Evolutionary conservation across 306 rosid genomes (phyloP), one percentile per base, ranked within the genome.

Genomic region (Ammopiptanthus mongolicus): DNA sequence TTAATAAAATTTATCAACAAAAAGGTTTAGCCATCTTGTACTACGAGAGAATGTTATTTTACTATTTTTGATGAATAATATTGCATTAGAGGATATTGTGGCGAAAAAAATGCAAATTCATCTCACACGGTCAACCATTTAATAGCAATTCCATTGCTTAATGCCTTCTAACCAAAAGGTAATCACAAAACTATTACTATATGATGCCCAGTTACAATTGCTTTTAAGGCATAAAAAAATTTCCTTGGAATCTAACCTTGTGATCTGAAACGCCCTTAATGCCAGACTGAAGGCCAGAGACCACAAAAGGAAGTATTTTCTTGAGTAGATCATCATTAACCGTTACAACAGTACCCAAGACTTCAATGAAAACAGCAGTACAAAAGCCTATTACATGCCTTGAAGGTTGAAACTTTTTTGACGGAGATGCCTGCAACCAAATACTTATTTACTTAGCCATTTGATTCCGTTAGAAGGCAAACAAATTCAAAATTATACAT

Each of bases 301-400:
- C 65, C 61, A 87, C 88, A 71, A 91, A 93, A 39, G 97, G 88
- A 80, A 85, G 89, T 83, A 91, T 86, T 79, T 85, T 88, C 80
- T 81, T 87, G 62, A 95, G 87, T 59, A 91, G 62, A 80, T 86
- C 87, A 79, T 88, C 89, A 59, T 84, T 71, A 63, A 90, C 72
- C 3, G 82, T 82, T 63, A 84, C 59, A 67, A 82, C 73, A 10
- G 93, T 82, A 71, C 97, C 97, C 93, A 95, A 84, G 48, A 83
- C 91, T 85, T 95, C 98, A 3, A 90, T 41, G 6, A 90, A 82
- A 79, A 95, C 97, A 75, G 97, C 97, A 42, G 97, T 88, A 80
- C 97, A 95, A 64, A 90, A 88, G 68, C 89, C 76, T 78, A 95
- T 80, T 36, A 86, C 84, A 5, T 83, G 83, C 78, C 83, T 77